Percentiles rank a stretch among this genome's conserved stretches.
phyloP scores from a whole-genome alignment of 2,329 filamentous ascomycete species.

The Fusarium sororula region DNA sequence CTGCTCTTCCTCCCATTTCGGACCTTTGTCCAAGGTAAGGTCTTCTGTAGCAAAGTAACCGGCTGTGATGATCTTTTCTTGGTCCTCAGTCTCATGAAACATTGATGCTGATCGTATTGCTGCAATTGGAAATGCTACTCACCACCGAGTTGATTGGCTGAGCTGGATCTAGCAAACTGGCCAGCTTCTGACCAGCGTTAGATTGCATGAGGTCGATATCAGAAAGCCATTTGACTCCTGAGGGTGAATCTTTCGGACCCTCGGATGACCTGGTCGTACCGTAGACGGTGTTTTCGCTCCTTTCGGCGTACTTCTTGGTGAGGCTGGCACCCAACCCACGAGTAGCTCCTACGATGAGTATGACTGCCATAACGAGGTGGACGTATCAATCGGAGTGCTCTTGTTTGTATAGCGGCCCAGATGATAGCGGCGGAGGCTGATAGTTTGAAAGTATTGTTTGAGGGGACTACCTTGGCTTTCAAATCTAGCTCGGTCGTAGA shows the following conservation, averaged over 20 bases:
- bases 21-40: constrained; percentile 62
- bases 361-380: constrained; percentile 51
- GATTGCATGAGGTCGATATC: constrained; percentile 64
- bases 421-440: background rate
- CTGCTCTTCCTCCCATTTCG: constrained; percentile 72
- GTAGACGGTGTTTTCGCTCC: constrained; percentile 60
- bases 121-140: constrained; percentile 22
- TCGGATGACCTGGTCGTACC: constrained; percentile 64
- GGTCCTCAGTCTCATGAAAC: constrained; percentile 17
- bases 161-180: constrained; percentile 52
- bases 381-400: background rate
- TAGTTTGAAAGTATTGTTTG: background rate
- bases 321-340: constrained; percentile 73
- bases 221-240: constrained; percentile 64
- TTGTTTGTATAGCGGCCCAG: background rate
- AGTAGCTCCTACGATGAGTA: constrained; percentile 74
- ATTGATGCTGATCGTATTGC: background rate
- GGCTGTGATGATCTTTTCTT: constrained; percentile 68
- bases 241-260: constrained; percentile 53
- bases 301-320: constrained; percentile 63
- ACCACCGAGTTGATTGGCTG: constrained; percentile 57
- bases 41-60: constrained; percentile 75
- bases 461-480: background rate
- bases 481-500: background rate
- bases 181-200: constrained; percentile 58